Evolutionary conservation across 495 filamentous ascomycete species (phyloP).

Genomic region (Penicillium longicatenatum): DNA sequence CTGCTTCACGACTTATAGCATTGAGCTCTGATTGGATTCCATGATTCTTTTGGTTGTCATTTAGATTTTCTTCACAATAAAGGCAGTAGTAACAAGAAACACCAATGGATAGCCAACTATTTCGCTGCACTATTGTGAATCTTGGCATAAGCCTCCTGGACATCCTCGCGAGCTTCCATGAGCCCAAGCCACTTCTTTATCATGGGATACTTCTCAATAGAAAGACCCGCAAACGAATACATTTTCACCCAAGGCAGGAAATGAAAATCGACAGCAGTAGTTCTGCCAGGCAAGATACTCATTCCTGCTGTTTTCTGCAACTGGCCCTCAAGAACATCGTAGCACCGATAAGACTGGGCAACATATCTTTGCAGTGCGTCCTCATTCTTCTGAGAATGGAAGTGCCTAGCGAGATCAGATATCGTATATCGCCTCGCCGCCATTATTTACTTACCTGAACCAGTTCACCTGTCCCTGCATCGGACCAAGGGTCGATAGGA

Average conservation of each 20-base stretch:
- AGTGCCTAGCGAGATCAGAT: conserved; percentile 21
- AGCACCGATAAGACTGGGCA: conserved; percentile 42
- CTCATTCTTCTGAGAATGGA: conserved; percentile 36
- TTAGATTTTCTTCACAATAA: too few relatives aligned
- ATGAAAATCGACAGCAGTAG: conserved; percentile 46
- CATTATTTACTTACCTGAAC: conserved; percentile 33
- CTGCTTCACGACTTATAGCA: too few relatives aligned
- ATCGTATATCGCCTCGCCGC: not conserved
- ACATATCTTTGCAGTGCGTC: conserved; percentile 42
- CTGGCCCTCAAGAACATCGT: conserved; percentile 44
- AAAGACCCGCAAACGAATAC: conserved; percentile 41
- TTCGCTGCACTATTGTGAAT: conserved; percentile 9
- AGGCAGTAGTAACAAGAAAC: not conserved
- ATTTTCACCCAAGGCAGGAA: conserved; percentile 49
- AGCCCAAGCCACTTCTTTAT: conserved; percentile 30
- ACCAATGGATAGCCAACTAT: not conserved
- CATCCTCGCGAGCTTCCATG: conserved; percentile 31
- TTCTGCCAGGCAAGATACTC: conserved; percentile 37
- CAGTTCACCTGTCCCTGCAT: conserved; percentile 48
- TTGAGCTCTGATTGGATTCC: too few relatives aligned
- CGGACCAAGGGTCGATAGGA: conserved; percentile 43
- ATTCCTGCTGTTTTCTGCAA: conserved; percentile 39
- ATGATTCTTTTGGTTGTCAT: too few relatives aligned
- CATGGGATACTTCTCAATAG: conserved; percentile 41
- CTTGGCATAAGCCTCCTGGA: conserved; percentile 31